Percentiles rank a stretch among this genome's conserved stretches.
Conservation (phyloP, 2,329 filamentous ascomycete genomes). For the Helotiales sp. region DNA sequence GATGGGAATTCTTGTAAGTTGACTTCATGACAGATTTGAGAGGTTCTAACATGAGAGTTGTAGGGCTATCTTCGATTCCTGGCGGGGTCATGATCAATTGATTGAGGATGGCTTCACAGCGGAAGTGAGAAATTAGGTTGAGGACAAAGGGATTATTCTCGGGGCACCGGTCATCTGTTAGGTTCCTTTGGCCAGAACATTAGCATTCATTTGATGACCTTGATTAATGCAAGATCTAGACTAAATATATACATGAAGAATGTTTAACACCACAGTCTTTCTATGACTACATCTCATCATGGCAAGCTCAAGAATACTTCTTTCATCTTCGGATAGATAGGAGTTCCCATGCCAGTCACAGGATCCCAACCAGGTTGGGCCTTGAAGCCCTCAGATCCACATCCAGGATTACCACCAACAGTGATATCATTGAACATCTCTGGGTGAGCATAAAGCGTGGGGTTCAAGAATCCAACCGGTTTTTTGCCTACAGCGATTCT, state of each 20-base stretch:
- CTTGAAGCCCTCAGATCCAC: slow-evolving; percentile 33
- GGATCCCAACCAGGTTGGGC: slow-evolving; percentile 34
- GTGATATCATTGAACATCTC: slow-evolving; percentile 34
- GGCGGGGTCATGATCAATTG: neutral
- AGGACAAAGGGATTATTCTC: too few species aligned
- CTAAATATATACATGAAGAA: too few species aligned
- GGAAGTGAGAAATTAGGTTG: too few species aligned
- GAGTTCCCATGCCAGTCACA: slow-evolving; percentile 30
- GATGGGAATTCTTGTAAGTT: slow-evolving; percentile 49
- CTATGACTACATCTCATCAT: too few species aligned
- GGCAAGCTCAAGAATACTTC: slow-evolving; percentile 18
- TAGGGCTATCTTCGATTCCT: neutral
- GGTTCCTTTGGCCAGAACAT: too few species aligned
- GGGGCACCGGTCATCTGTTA: too few species aligned
- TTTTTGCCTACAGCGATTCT: slow-evolving; percentile 34
- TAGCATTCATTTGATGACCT: too few species aligned
- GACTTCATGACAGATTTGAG: neutral
- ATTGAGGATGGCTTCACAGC: neutral
- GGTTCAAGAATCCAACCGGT: slow-evolving; percentile 41
- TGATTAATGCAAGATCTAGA: too few species aligned
- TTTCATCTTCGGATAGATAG: slow-evolving; percentile 15
- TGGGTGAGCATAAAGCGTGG: slow-evolving; percentile 26
- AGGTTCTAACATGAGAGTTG: neutral
- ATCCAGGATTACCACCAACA: slow-evolving; percentile 30
- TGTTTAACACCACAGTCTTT: too few species aligned